Evolutionary conservation across 1,284 basidiomycete genomes (phyloP).

Genomic region (Fomitopsis pinicola): DNA sequence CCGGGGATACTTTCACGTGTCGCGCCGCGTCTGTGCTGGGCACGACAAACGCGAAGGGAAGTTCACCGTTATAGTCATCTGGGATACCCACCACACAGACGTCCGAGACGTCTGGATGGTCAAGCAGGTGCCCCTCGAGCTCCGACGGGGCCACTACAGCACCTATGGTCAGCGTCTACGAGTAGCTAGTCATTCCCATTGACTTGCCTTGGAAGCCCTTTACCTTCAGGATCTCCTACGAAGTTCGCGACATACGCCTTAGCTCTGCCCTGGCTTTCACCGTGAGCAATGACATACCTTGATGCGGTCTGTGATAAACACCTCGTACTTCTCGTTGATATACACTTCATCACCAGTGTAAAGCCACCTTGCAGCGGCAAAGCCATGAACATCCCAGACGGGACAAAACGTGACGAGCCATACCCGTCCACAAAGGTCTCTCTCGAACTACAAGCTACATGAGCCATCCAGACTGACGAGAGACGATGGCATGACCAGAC

Average conservation of each 20-base stretch:
- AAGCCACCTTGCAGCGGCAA: conserved; percentile 31
- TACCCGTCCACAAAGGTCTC: conserved; percentile 39
- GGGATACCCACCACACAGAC: conserved; percentile 70
- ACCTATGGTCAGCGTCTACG: not conserved
- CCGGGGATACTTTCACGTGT: conserved; percentile 32
- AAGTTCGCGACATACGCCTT: conserved; percentile 39
- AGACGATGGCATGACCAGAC: conserved; percentile 7
- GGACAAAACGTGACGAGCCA: not conserved
- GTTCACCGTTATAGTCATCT: conserved; percentile 76
- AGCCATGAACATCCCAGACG: not conserved
- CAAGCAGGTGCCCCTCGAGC: conserved; percentile 56
- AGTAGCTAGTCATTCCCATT: not conserved
- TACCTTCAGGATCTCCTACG: conserved; percentile 61
- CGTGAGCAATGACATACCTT: conserved; percentile 27
- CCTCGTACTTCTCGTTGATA: conserved; percentile 34
- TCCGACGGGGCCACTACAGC: conserved; percentile 37
- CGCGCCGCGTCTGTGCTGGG: conserved; percentile 39
- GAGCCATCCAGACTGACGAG: not conserved
- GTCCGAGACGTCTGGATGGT: conserved; percentile 66
- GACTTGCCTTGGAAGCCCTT: conserved; percentile 54
- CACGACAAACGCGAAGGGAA: conserved; percentile 69
- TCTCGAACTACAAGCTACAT: conserved; percentile 26
- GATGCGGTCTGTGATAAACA: conserved; percentile 42
- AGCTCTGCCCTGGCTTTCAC: conserved; percentile 38
- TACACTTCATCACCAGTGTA: conserved; percentile 41